phyloP scores from a whole-genome alignment of 2,329 filamentous ascomycete genomes.

The Tetracladium maxilliforme region DNA sequence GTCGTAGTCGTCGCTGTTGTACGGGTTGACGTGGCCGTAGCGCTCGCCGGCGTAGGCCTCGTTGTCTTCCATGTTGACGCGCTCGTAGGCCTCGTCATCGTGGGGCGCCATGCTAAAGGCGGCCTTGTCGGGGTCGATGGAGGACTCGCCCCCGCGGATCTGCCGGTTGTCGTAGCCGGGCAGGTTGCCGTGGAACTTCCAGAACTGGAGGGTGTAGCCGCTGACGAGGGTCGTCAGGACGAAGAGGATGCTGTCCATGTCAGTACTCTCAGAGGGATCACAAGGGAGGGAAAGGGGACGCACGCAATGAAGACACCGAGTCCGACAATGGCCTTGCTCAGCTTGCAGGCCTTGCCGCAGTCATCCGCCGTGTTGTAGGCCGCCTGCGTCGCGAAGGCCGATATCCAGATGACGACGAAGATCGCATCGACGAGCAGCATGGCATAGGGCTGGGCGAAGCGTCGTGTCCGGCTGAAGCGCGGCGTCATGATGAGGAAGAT shows the following conservation, averaged over 20 bases:
- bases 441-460: slow-evolving; percentile 44
- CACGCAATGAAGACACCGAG: slow-evolving; percentile 49
- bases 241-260: slow-evolving; percentile 27
- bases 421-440: slow-evolving; percentile 43
- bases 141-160: slow-evolving; percentile 20
- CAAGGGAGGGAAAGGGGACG: slow-evolving; percentile 9
- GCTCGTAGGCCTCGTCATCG: slow-evolving; percentile 52
- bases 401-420: slow-evolving; percentile 48
- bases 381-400: slow-evolving; percentile 50
- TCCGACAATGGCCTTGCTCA: slow-evolving; percentile 48
- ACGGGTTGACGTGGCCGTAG: slow-evolving; percentile 6
- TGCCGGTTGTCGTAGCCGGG: slow-evolving; percentile 44
- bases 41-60: slow-evolving; percentile 6
- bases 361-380: slow-evolving; percentile 41
- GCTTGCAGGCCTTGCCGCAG: slow-evolving; percentile 39
- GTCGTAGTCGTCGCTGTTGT: slow-evolving; percentile 1
- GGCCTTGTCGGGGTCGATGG: slow-evolving; percentile 55
- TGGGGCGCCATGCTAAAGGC: slow-evolving; percentile 55
- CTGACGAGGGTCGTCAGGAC: slow-evolving; percentile 36
- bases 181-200: slow-evolving; percentile 43
- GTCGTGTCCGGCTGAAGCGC: slow-evolving; percentile 44
- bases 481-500: slow-evolving; percentile 52
- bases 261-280: neutral
- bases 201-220: slow-evolving; percentile 45
- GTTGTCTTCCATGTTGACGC: slow-evolving; percentile 41